Evolutionary conservation across 2,329 filamentous ascomycete genomes (phyloP).

Genomic region (Ceratocystis alfenasii): DNA sequence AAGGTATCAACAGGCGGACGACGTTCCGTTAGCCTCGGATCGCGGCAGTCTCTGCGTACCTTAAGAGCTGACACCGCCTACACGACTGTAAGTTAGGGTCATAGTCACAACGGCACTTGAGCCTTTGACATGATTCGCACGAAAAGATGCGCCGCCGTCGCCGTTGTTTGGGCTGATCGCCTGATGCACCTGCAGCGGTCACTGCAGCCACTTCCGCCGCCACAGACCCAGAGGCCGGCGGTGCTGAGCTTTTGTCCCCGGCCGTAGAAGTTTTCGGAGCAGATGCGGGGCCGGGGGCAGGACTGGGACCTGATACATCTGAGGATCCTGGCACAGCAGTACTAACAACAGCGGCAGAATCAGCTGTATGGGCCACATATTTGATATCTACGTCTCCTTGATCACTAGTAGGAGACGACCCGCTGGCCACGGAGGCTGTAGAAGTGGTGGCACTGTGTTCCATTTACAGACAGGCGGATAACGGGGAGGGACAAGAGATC

Average conservation of each 20-base stretch:
- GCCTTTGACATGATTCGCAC: slow-evolving; percentile 21
- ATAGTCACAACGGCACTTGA: slow-evolving; percentile 21
- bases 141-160: slow-evolving; percentile 18
- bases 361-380: neutral
- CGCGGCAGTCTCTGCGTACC: slow-evolving; percentile 1
- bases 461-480: neutral
- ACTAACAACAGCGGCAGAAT: neutral
- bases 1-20: neutral
- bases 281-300: neutral
- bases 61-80: slow-evolving; percentile 19
- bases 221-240: slow-evolving; percentile 14
- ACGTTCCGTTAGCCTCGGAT: neutral
- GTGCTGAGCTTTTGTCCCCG: neutral
- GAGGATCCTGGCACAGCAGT: neutral
- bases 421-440: slow-evolving; percentile 10
- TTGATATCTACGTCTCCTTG: neutral
- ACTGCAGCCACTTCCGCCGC: slow-evolving; percentile 17
- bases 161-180: slow-evolving; percentile 18
- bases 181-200: slow-evolving; percentile 5
- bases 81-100: slow-evolving; percentile 19
- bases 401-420: slow-evolving; percentile 12
- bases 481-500: neutral
- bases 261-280: neutral
- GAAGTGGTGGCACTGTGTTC: slow-evolving; percentile 13
- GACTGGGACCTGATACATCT: neutral